Conservation (phyloP, 257 asterid genomes). For the Primulina eburnea region DNA sequence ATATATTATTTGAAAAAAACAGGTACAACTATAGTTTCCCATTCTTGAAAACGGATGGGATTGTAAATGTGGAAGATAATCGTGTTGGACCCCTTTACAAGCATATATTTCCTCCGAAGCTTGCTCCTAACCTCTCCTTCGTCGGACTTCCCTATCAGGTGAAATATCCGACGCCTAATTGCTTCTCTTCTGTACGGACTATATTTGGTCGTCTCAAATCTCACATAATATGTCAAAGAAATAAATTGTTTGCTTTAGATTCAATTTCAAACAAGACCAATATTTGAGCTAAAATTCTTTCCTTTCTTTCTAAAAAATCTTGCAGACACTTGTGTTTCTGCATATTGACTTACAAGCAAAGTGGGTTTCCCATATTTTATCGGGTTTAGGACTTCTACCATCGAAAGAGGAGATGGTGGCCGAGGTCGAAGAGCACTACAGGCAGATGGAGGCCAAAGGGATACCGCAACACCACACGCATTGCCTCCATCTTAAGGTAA, state of each 20-base stretch:
- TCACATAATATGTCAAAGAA: too few species aligned
- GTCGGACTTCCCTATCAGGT: constrained; percentile 48
- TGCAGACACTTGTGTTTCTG: constrained; percentile 27
- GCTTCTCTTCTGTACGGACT: too few species aligned
- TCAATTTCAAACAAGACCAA: background rate
- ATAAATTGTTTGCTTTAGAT: too few species aligned
- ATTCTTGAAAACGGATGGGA: constrained; percentile 54
- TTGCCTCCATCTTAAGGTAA: constrained; percentile 24
- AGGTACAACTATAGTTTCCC: constrained; percentile 52
- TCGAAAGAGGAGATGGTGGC: constrained; percentile 46
- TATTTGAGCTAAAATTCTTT: too few species aligned
- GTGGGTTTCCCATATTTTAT: constrained; percentile 56
- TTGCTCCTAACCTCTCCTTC: constrained; percentile 60
- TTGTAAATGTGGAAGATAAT: constrained; percentile 42
- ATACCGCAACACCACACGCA: constrained; percentile 45
- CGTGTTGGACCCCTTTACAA: constrained; percentile 64
- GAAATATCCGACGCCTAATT: background rate
- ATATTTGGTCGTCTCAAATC: too few species aligned
- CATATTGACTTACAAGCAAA: constrained; percentile 54
- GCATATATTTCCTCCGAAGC: constrained; percentile 56
- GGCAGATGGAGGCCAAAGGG: constrained; percentile 36
- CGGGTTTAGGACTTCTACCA: constrained; percentile 46
- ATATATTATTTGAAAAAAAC: background rate
- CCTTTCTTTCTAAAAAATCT: background rate
- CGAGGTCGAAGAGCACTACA: constrained; percentile 41